These are phyloP conservation scores for Vigna nakashimae DNA, from an alignment of 306 rosid species.

Conservation along the genomic window DNA sequence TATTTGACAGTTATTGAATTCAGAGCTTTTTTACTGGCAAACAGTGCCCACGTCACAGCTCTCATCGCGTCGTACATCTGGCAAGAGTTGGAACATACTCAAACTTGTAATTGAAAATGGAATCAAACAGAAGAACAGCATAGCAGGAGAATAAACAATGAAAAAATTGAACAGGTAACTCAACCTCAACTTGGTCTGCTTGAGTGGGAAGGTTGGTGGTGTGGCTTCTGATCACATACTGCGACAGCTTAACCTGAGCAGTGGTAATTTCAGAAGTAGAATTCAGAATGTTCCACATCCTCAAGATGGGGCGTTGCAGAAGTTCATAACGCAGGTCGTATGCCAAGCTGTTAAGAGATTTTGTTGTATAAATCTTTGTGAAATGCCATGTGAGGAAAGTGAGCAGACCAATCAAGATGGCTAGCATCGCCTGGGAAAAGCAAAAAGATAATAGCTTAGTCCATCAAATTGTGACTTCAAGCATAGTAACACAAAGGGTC, in stretches of 20 bases:
- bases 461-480: conserved; percentile 14
- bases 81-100: conserved; percentile 44
- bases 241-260: conserved; percentile 84
- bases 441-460: conserved; percentile 15
- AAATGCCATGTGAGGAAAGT: conserved; percentile 98
- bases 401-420: conserved; percentile 88
- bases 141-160: conserved; percentile 19
- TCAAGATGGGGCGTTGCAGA: conserved; percentile 90
- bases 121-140: conserved; percentile 19
- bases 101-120: conserved; percentile 1
- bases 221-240: conserved; percentile 80
- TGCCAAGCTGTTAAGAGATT: conserved; percentile 82
- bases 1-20: conserved; percentile 91
- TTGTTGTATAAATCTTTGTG: conserved; percentile 87
- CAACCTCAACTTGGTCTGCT: conserved; percentile 87
- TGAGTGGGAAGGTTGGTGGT: conserved; percentile 67
- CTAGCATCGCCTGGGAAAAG: conserved; percentile 80
- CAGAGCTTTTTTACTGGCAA: conserved; percentile 87
- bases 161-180: conserved; percentile 1
- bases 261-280: conserved; percentile 89
- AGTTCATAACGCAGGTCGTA: conserved; percentile 92
- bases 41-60: conserved; percentile 91
- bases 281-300: conserved; percentile 98
- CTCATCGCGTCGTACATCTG: conserved; percentile 94
- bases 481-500: conserved; percentile 18